Percentiles rank a stretch among this genome's conserved stretches.
phyloP scores from a whole-genome alignment of 1,284 basidiomycete species.

The Fomitopsis pinicola region DNA sequence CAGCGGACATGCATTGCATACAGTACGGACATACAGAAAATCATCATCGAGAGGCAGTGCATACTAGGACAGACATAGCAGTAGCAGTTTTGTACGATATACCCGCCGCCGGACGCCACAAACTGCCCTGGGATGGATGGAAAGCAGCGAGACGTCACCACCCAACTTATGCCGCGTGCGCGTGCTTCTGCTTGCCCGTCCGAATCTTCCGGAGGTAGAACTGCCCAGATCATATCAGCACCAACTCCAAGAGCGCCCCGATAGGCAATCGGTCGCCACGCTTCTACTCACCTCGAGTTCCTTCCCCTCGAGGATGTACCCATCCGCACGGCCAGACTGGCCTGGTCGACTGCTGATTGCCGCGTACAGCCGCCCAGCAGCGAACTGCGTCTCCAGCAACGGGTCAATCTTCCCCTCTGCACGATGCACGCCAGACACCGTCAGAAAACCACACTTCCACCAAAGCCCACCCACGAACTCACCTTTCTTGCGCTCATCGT shows the following conservation, averaged over 20 bases:
- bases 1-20: constrained; percentile 21
- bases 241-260: background rate
- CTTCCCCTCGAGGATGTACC: constrained; percentile 94
- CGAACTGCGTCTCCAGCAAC: constrained; percentile 82
- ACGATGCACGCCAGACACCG: constrained; percentile 5
- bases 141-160: constrained; percentile 1
- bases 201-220: constrained; percentile 94
- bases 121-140: background rate
- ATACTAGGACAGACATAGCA: constrained; percentile 11
- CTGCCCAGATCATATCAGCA: constrained; percentile 34
- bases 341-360: constrained; percentile 89
- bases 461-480: constrained; percentile 13
- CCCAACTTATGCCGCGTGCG: constrained; percentile 41
- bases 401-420: constrained; percentile 86
- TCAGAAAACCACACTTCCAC: background rate
- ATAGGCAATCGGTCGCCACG: constrained; percentile 2
- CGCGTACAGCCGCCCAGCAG: constrained; percentile 88
- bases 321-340: constrained; percentile 91
- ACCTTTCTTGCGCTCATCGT: constrained; percentile 91
- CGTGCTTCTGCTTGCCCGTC: constrained; percentile 92
- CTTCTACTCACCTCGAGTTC: constrained; percentile 77
- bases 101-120: constrained; percentile 13
- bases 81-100: constrained; percentile 6
- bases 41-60: constrained; percentile 10
- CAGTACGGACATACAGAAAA: constrained; percentile 23